Base-by-base conservation (phyloP, 441 rosid genomes). In the Macaranga tanarius region DNA sequence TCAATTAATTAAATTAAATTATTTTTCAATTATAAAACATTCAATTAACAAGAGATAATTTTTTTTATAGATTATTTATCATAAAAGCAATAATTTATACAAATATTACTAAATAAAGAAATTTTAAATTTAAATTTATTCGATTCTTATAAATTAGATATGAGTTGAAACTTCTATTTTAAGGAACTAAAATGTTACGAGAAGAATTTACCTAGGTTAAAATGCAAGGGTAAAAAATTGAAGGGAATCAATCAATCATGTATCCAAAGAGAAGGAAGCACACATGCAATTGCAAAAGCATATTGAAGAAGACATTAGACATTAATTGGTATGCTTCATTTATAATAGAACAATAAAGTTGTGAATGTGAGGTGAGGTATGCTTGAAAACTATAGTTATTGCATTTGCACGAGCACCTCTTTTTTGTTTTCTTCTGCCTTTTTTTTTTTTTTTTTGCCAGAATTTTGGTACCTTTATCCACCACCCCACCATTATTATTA, bases 381-480 rank as follows among this genome's bases (percentile, higher is more conserved):
- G 70, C 65, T 77, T 64, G 79, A 84, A 81, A 74, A 54, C 64
- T 79, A 75, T 58, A 10, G 38, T 31, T n/a, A n/a, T n/a, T 31
- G 38, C 38, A 71, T 83, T 84, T 84, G 91, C 93, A 89, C 91
- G 91, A 83, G 87, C 86, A 84, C 81, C 85, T 82, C 81, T 73
- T 79, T 85, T 81, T 84, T 75, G 57, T 81, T 75, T 65, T 74
- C 34, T 83, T 79, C 71, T 81, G 76, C 78, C 73, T 73, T 31
- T 31, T 1, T n/a, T 68, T 56, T 13, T 60, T 62, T 17, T 15
- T 23, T 22, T 58, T 60, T 56, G 38, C 22, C 4, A 25, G 63
- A 7, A 38, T 2, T 70, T 74, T 42, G 75, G 79, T 63, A 69
- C 75, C 79, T 70, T 50, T 66, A 73, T 19, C 12, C 20, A 13